phyloP scores from a whole-genome alignment of 768 basidiomycete genomes.

The Cystobasidium ongulense region DNA sequence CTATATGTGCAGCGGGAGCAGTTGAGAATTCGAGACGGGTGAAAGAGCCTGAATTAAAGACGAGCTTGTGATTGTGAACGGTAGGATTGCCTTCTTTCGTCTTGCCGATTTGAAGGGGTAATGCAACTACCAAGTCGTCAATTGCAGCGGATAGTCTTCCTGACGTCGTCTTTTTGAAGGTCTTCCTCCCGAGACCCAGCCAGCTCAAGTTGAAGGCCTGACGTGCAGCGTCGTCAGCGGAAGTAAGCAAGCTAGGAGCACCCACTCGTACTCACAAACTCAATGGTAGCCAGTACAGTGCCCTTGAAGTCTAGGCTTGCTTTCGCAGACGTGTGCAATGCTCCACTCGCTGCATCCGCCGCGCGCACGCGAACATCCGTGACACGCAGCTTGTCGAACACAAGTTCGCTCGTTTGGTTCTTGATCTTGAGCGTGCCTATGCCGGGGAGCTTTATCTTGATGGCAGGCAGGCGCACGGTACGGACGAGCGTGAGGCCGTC shows the following conservation, averaged over 20 bases:
- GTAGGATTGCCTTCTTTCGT: background rate
- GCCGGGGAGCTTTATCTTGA: conserved; percentile 10
- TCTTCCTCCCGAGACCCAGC: background rate
- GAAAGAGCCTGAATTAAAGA: background rate
- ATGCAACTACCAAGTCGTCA: background rate
- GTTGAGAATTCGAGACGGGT: conserved; percentile 5
- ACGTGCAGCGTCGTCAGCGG: background rate
- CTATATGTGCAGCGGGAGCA: background rate
- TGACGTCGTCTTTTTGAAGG: background rate
- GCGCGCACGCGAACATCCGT: background rate
- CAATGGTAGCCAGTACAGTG: background rate
- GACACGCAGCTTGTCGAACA: conserved; percentile 19
- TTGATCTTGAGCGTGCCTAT: conserved; percentile 18
- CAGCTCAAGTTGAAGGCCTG: background rate
- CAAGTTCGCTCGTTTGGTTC: conserved; percentile 26
- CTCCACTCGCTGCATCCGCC: conserved; percentile 2
- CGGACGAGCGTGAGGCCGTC: conserved; percentile 26
- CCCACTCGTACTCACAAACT: conserved; percentile 2
- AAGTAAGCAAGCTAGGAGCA: background rate
- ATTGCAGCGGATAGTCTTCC: conserved; percentile 1
- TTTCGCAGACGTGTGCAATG: background rate
- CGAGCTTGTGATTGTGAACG: background rate
- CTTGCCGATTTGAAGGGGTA: conserved; percentile 6
- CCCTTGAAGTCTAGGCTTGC: background rate
- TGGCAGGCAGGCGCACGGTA: conserved; percentile 15